Conservation (phyloP, 345 rosid species). For the Isatis tinctoria region DNA sequence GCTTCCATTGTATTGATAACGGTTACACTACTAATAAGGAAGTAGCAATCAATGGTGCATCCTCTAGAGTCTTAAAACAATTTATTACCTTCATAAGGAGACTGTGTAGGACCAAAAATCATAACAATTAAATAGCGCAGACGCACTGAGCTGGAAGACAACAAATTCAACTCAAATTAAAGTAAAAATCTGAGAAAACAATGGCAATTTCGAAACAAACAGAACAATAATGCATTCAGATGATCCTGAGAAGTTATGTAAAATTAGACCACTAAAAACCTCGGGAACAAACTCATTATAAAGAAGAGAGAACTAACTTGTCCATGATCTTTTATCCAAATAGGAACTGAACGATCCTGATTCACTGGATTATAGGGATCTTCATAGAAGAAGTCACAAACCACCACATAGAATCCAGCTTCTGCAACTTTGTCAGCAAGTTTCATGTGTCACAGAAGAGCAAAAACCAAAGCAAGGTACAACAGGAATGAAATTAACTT, state of each 20-base stretch:
- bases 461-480: not conserved
- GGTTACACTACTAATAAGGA: no score
- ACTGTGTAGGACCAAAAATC: no score
- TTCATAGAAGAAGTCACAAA: conserved; percentile 60
- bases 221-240: not conserved
- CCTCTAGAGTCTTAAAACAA: no score
- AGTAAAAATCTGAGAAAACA: no score
- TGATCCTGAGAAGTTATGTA: no score
- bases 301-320: conserved; percentile 40
- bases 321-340: conserved; percentile 65
- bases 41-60: no score
- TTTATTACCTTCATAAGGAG: no score
- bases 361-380: conserved; percentile 47
- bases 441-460: conserved; percentile 35
- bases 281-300: not conserved
- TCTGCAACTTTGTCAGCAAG: conserved; percentile 74
- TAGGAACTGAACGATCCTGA: conserved; percentile 35
- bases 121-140: no score
- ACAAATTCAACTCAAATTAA: no score
- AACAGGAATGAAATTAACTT: not conserved
- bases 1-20: no score
- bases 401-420: conserved; percentile 60
- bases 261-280: no score
- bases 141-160: no score
- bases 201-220: not conserved